Evolutionary conservation across 2,329 filamentous ascomycete species (phyloP).

Genomic region (Pochonia chlamydosporia): DNA sequence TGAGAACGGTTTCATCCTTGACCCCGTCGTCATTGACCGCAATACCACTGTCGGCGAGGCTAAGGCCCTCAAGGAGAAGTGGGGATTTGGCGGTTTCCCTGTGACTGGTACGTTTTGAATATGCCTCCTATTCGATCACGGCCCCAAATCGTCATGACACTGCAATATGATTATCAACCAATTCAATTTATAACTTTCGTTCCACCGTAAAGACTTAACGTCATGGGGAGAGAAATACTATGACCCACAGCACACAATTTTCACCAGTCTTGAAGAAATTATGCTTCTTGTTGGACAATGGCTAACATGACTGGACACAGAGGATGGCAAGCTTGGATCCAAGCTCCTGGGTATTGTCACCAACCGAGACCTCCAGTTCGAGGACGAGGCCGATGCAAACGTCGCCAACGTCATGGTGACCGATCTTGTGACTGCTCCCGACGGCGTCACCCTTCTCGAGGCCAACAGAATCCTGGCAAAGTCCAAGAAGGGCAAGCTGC

Average conservation of each 20-base stretch:
- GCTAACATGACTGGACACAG: conserved; percentile 40
- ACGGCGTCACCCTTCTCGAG: conserved; percentile 77
- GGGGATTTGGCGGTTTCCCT: conserved; percentile 97
- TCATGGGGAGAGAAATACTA: conserved; percentile 65
- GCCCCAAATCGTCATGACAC: conserved; percentile 13
- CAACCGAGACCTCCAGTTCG: conserved; percentile 96
- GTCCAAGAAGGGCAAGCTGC: conserved; percentile 98
- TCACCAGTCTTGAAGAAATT: conserved; percentile 3
- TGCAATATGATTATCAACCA: conserved; percentile 67
- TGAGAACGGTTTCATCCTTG: conserved; percentile 97
- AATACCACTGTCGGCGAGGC: conserved; percentile 87
- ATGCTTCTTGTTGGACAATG: not conserved
- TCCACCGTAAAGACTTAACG: conserved; percentile 91
- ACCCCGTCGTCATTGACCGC: conserved; percentile 86
- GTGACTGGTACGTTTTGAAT: conserved; percentile 77
- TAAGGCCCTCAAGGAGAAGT: conserved; percentile 89
- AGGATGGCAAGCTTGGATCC: conserved; percentile 85
- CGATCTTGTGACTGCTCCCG: conserved; percentile 80
- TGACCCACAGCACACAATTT: conserved; percentile 21
- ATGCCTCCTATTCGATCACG: conserved; percentile 11
- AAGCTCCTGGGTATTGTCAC: conserved; percentile 97
- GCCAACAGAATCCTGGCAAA: conserved; percentile 89
- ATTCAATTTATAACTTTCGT: conserved; percentile 97
- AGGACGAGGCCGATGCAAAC: conserved; percentile 63
- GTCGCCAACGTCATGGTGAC: conserved; percentile 93